Percentiles rank a stretch among this genome's conserved stretches.
Conservation (phyloP, 176 grass and related monocot species). For the Bromus sterilis region DNA sequence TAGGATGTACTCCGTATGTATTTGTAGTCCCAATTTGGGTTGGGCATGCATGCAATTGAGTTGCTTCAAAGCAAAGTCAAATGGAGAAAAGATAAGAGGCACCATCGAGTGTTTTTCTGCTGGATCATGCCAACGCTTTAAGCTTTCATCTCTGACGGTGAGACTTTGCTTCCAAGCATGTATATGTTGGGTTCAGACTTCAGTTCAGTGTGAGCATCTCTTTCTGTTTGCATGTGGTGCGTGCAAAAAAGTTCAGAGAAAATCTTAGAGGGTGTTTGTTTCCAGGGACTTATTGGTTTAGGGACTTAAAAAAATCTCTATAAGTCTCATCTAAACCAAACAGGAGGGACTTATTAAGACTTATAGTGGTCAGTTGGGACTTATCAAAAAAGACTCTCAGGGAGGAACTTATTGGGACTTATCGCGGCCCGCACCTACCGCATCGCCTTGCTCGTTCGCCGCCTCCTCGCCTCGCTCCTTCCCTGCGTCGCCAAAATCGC, state of each 20-base stretch:
- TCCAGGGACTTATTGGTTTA: too few species aligned
- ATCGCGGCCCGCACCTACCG: too few species aligned
- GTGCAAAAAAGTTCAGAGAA: conserved; percentile 22
- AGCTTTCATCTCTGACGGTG: conserved; percentile 40
- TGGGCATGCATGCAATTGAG: background rate
- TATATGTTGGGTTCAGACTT: conserved; percentile 16
- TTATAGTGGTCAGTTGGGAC: too few species aligned
- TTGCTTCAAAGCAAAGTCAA: conserved; percentile 57
- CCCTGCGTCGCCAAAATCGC: too few species aligned
- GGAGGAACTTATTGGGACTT: too few species aligned
- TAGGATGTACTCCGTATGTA: conserved; percentile 17
- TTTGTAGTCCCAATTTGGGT: conserved; percentile 24
- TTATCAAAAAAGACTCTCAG: too few species aligned
- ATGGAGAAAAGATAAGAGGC: background rate
- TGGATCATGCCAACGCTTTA: conserved; percentile 58
- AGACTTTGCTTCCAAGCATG: conserved; percentile 64
- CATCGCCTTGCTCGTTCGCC: too few species aligned
- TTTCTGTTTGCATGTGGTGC: background rate
- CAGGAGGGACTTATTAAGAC: too few species aligned
- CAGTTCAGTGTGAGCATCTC: background rate
- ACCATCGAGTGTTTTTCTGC: conserved; percentile 22
- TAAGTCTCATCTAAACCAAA: too few species aligned
- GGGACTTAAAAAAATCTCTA: too few species aligned
- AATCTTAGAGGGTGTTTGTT: too few species aligned
- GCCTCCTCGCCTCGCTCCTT: too few species aligned